Conservation (phyloP, 345 rosid species). For the Brassica nigra region DNA sequence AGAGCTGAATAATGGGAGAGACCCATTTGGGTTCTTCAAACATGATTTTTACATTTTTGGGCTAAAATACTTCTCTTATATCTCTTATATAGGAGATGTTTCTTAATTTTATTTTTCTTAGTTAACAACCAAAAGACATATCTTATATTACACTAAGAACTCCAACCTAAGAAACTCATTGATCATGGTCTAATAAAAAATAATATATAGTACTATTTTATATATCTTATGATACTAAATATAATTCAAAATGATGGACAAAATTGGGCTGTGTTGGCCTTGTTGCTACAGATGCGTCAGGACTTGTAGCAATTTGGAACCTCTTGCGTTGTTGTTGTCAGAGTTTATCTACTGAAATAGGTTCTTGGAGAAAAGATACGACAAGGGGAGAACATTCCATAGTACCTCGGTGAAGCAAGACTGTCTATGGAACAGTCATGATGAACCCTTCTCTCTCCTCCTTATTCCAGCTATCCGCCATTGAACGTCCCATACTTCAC, state of each 20-base stretch:
- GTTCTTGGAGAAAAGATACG: conserved; percentile 67
- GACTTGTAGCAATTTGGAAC: neutral
- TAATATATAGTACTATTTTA: conserved; percentile 15
- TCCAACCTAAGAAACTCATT: neutral
- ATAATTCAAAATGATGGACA: neutral
- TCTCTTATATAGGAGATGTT: no score
- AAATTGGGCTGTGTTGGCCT: neutral
- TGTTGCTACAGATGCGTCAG: conserved; percentile 5
- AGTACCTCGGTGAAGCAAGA: conserved; percentile 59
- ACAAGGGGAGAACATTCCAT: conserved; percentile 74
- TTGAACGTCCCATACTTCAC: conserved; percentile 62
- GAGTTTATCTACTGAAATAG: conserved; percentile 41
- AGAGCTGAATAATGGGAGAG: no score
- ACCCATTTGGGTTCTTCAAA: no score
- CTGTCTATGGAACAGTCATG: conserved; percentile 51
- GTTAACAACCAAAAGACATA: no score
- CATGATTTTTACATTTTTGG: no score
- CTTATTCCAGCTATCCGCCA: conserved; percentile 32
- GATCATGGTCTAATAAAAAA: neutral
- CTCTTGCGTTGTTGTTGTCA: neutral
- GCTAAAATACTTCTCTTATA: no score
- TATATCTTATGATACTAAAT: neutral
- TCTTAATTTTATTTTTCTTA: no score
- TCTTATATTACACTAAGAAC: no score
- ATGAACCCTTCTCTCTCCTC: conserved; percentile 56